Percentiles rank a stretch among this genome's conserved stretches.
Evolutionary conservation across 805 yeast species (phyloP).

Genomic region (Lachancea quebecensis): DNA sequence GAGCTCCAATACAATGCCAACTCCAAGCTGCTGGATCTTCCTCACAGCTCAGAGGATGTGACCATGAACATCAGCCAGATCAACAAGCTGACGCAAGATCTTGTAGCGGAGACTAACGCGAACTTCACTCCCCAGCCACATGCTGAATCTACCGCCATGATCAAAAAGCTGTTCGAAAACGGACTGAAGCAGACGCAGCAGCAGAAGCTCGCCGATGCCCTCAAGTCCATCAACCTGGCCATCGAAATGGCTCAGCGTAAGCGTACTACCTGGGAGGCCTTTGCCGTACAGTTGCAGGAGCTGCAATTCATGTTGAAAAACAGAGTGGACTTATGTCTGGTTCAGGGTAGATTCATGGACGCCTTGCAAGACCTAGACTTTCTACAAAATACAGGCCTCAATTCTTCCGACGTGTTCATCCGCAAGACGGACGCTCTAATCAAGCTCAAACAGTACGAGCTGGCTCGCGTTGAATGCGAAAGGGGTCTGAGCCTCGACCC

Average conservation of each 20-base stretch:
- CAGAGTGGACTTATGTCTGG: constrained; percentile 61
- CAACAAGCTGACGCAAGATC: constrained; percentile 30
- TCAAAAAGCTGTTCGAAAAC: constrained; percentile 57
- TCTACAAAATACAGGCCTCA: constrained; percentile 50
- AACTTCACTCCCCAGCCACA: constrained; percentile 49
- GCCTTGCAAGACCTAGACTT: constrained; percentile 68
- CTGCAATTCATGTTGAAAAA: constrained; percentile 58
- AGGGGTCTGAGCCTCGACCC: constrained; percentile 64
- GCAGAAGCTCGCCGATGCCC: constrained; percentile 51
- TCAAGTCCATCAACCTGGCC: constrained; percentile 57
- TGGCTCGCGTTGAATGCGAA: constrained; percentile 61
- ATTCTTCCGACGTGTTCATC: constrained; percentile 61
- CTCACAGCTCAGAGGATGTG: constrained; percentile 11
- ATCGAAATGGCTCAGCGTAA: constrained; percentile 55
- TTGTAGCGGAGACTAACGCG: constrained; percentile 39
- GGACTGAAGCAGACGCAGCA: constrained; percentile 51
- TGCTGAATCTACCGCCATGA: constrained; percentile 44
- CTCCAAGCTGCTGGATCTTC: constrained; percentile 21
- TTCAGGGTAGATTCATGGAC: constrained; percentile 45
- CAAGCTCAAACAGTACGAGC: constrained; percentile 55
- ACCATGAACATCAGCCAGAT: constrained; percentile 29
- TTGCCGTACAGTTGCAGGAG: constrained; percentile 66
- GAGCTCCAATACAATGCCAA: constrained; percentile 23
- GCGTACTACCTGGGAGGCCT: constrained; percentile 67
- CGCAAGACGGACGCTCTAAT: constrained; percentile 60